Base-by-base conservation (phyloP, 805 yeast genomes). In the Kurtzmaniella fragi region DNA sequence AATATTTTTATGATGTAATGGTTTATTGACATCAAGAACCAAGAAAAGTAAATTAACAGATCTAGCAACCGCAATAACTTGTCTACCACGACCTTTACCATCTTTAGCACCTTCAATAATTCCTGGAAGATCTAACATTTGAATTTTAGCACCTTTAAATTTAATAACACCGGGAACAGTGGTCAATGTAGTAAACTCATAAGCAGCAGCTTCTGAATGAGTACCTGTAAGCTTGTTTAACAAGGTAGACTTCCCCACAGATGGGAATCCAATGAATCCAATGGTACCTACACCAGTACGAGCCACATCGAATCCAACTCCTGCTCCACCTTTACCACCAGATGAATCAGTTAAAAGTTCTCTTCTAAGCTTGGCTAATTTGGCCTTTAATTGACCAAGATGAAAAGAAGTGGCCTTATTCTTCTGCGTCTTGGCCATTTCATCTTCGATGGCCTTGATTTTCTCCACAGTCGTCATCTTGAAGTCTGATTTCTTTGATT, bases 31-130 rank as follows among this genome's bases (percentile, higher is more conserved):
- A 61, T 93, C 99, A 55, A 93, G 70, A 3, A 93, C 95, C 57
- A 93, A 86, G 62, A 93, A 93, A 37, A 93, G 77, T 54, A 93
- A 70, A 59, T 93, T 90, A 60, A 96, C 95, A 2, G 97, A 88
- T 64, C 99, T 78, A n/a, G 98, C 98, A 43, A 93, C 99, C 2
- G 99, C 99, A 65, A 93, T 93, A 40, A 93, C 99, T 67, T 93
- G 99, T 52, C 77, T 83, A 74, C 95, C 95, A 73, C 95, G 75
- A 67, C 95, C 95, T 60, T 84, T 79, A 65, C 95, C 95, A 54
- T 85, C 93, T 49, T 84, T 84, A 45, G 95, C 95, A 64, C 95
- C 95, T 62, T 85, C 93, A 55, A 85, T 84, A 50, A 85, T 85
- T 59, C 95, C 95, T 7, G 95, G 95, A 46, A 85, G 76, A 75